Evolutionary conservation across 148 eudicot species (phyloP).

Genomic region (Rhododendron henanense): DNA sequence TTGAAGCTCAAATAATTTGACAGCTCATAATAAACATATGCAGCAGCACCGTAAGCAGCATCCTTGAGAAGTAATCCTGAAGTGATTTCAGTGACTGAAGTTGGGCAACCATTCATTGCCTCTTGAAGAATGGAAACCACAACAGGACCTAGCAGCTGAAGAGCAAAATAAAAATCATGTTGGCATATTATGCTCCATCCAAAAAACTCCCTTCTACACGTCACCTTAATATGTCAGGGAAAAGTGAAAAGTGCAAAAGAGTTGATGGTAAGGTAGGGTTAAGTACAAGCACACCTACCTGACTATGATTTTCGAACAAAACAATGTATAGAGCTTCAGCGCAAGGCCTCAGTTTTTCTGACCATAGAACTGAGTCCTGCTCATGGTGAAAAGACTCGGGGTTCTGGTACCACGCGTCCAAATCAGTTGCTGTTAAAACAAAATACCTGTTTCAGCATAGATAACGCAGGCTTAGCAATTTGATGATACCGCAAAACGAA

Average conservation of each 20-base stretch:
- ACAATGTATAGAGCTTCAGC: slow-evolving; percentile 98
- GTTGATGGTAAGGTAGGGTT: not conserved
- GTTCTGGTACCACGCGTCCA: slow-evolving; percentile 90
- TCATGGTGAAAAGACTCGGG: slow-evolving; percentile 95
- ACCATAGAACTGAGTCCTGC: slow-evolving; percentile 96
- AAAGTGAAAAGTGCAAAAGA: not conserved
- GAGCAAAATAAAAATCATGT: slow-evolving; percentile 13
- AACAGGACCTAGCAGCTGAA: slow-evolving; percentile 94
- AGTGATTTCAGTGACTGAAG: slow-evolving; percentile 76
- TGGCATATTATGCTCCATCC: not conserved
- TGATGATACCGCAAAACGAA: slow-evolving; percentile 2
- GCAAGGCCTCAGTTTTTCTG: slow-evolving; percentile 95
- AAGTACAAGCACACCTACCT: slow-evolving; percentile 48
- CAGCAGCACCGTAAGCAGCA: slow-evolving; percentile 99
- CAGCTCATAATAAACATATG: slow-evolving; percentile 94
- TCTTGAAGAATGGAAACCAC: slow-evolving; percentile 97
- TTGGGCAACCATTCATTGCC: slow-evolving; percentile 88
- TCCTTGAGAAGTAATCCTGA: slow-evolving; percentile 91
- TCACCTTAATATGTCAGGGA: slow-evolving; percentile 17
- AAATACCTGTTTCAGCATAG: slow-evolving; percentile 63
- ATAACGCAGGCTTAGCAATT: slow-evolving; percentile 32
- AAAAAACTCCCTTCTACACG: not conserved
- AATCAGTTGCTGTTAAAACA: slow-evolving; percentile 81
- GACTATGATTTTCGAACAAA: slow-evolving; percentile 91
- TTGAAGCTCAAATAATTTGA: slow-evolving; percentile 95